Conservation (phyloP, 75 land plant species). For the Picea sitchensis region DNA sequence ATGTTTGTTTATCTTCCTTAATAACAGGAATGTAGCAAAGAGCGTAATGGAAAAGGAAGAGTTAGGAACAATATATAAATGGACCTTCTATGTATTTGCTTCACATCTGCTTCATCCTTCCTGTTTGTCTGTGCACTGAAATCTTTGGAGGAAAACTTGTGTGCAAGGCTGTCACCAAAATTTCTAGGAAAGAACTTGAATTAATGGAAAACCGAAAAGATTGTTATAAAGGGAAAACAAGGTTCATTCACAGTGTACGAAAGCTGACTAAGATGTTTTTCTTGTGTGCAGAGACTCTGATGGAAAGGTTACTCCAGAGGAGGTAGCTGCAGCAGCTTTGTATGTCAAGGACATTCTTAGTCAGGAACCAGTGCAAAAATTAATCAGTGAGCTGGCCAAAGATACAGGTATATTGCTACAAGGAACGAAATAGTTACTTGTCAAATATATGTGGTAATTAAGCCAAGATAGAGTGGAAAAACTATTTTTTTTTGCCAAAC, state of each 20-base stretch:
- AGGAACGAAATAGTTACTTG: neutral
- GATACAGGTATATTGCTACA: slow-evolving; percentile 50
- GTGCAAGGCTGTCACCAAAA: neutral
- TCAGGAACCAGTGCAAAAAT: slow-evolving; percentile 78
- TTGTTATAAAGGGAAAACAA: neutral
- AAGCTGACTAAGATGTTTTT: neutral
- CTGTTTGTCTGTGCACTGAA: no score
- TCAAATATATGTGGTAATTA: neutral
- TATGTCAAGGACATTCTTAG: slow-evolving; percentile 87
- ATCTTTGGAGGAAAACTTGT: neutral
- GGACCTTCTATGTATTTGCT: no score
- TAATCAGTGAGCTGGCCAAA: slow-evolving; percentile 72
- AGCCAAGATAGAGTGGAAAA: neutral
- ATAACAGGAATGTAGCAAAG: neutral
- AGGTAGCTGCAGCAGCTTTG: slow-evolving; percentile 91
- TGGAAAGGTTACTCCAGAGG: slow-evolving; percentile 97
- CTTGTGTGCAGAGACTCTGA: slow-evolving; percentile 76
- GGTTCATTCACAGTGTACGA: neutral
- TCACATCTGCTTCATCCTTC: no score
- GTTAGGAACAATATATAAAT: neutral
- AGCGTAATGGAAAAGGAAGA: neutral
- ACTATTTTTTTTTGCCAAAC: neutral
- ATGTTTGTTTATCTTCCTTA: neutral
- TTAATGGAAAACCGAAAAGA: neutral
- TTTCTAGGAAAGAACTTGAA: neutral